These are phyloP conservation scores for Auriscalpium microsporum DNA, from an alignment of 768 basidiomycete genomes.

Conservation along the genomic window DNA sequence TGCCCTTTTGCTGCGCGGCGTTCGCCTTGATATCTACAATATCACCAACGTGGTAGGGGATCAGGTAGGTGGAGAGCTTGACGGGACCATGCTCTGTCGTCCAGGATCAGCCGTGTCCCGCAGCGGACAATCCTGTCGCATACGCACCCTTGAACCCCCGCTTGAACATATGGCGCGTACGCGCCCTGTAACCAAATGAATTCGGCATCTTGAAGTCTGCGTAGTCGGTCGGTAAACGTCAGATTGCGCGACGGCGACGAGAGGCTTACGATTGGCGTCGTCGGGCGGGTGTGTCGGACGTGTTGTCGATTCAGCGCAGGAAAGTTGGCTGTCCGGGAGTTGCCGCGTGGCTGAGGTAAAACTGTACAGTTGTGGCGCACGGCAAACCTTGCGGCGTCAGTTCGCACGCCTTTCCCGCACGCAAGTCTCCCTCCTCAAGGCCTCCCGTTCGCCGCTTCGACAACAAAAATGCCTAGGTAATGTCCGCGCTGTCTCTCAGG, in stretches of 20 bases:
- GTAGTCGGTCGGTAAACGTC: conserved; percentile 3
- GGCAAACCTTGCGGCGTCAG: conserved; percentile 18
- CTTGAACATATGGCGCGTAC: conserved; percentile 99
- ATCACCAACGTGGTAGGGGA: conserved; percentile 91
- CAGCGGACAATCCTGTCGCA: neutral
- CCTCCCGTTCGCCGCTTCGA: conserved; percentile 24
- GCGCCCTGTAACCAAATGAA: conserved; percentile 99
- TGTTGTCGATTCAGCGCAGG: conserved; percentile 35
- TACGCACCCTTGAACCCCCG: conserved; percentile 90
- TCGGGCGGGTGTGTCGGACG: conserved; percentile 28
- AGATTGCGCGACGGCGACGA: conserved; percentile 10
- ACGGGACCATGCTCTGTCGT: conserved; percentile 76
- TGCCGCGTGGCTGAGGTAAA: conserved; percentile 55
- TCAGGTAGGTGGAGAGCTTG: conserved; percentile 87
- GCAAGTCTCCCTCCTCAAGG: conserved; percentile 6
- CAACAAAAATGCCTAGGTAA: conserved; percentile 84
- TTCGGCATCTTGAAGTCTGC: conserved; percentile 88
- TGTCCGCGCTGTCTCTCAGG: conserved; percentile 19
- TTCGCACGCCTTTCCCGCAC: conserved; percentile 30
- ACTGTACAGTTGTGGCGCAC: conserved; percentile 59
- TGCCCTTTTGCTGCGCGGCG: conserved; percentile 98
- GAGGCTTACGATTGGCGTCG: conserved; percentile 31
- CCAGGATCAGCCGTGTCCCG: too few relatives aligned
- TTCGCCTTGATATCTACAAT: conserved; percentile 99
- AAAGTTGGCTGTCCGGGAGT: conserved; percentile 32